Evolutionary conservation across 2,329 filamentous ascomycete genomes (phyloP), one percentile per base, ranked within the genome.

Genomic region (Cercospora sojina): DNA sequence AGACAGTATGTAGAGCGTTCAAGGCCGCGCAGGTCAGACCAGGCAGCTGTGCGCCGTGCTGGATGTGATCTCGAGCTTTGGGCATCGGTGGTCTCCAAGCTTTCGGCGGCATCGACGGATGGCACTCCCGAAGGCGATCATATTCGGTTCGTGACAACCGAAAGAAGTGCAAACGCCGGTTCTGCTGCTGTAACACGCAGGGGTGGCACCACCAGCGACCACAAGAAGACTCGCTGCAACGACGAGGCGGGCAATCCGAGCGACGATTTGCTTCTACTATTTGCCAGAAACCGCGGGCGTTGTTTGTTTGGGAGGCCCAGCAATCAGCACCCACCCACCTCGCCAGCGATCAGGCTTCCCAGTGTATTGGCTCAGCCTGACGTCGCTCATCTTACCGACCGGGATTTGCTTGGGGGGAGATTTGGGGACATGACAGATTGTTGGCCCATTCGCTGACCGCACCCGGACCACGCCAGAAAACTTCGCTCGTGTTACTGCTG

Each of bases 371-470:
- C 57, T 16, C 57, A 59, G 38, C 18, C 23, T 47, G 57, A 62
- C 49, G 60, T 27, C 18, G 20, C 32, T 38, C 32, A 62, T 62
- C 47, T 56, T 38, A 41, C 29, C 29, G 60, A 62, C 60, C 13
- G 49, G 60, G 60, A 56, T 62, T 9, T 49, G 23, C 23, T 60
- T 57, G 53, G 58, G 35, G 58, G 58, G 60, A 56, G 47, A 62
- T 62, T 62, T 41, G 32, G 31, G 57, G 57, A 59, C 57, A 43
- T 59, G 57, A 29, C 57, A 16, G 16, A 9, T 56, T 56, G 29
- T 56, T 56, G 51, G 29, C 51, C 23, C 51, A 56, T 56, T 20
- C 51, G 51, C 25, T 29, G 25, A 56, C 31, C 23, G 51, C 51
- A 56, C 51, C n/a, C 25, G 51, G 51, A 18, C 51, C 51, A 56